phyloP scores from a whole-genome alignment of 352 stramenopile genomes.

The Pythium dissimile region DNA sequence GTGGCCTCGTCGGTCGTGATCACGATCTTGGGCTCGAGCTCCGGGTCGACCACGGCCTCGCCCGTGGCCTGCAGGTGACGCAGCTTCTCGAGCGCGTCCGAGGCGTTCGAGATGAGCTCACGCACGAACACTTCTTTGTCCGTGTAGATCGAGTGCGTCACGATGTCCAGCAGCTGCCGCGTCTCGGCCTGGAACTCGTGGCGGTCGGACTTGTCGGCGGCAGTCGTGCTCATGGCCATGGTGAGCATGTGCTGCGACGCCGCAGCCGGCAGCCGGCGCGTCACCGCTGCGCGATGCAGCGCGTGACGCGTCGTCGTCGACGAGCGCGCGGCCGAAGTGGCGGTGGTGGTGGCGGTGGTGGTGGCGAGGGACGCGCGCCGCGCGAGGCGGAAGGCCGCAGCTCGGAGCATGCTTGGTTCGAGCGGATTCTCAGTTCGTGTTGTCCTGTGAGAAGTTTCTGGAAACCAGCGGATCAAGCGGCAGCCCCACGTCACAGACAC shows the following conservation, averaged over 20 bases:
- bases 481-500: not conserved
- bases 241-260: slow-evolving; percentile 17
- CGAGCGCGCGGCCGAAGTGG: not conserved
- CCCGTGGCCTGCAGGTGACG: slow-evolving; percentile 90
- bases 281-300: slow-evolving; percentile 10
- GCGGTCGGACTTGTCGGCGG: slow-evolving; percentile 36
- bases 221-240: slow-evolving; percentile 19
- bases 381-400: slow-evolving; percentile 38
- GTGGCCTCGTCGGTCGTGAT: slow-evolving; percentile 95
- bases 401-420: slow-evolving; percentile 42
- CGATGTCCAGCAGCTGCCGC: slow-evolving; percentile 94
- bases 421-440: too few relatives aligned
- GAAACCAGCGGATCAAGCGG: slow-evolving; percentile 17
- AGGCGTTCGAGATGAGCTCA: slow-evolving; percentile 99
- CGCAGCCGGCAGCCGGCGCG: slow-evolving; percentile 4
- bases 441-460: slow-evolving; percentile 28
- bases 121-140: slow-evolving; percentile 99
- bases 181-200: slow-evolving; percentile 96
- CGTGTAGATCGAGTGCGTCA: slow-evolving; percentile 99
- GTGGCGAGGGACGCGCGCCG: slow-evolving; percentile 22
- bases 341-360: not conserved
- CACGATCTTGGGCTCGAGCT: slow-evolving; percentile 94
- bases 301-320: slow-evolving; percentile 1
- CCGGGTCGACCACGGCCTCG: slow-evolving; percentile 62
- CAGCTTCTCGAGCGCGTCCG: slow-evolving; percentile 98